A percentile compares a stretch with the other conserved stretches of the same genome.
These are phyloP conservation scores for Saccharomycodes ludwigii DNA, from an alignment of 805 yeast species.

Conservation along the genomic window DNA sequence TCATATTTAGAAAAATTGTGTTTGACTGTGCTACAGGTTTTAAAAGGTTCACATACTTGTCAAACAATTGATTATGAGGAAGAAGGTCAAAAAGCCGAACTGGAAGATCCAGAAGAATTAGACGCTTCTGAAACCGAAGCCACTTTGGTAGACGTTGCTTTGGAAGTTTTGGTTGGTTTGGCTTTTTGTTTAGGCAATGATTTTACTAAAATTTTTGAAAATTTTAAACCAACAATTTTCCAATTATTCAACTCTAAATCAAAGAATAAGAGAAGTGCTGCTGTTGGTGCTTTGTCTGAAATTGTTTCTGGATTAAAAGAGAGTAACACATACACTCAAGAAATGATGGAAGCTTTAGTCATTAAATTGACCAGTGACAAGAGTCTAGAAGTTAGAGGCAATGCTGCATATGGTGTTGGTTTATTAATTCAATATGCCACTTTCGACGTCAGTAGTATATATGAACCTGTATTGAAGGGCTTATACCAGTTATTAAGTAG, in stretches of 20 bases:
- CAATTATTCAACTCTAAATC: conserved; percentile 48
- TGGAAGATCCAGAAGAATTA: conserved; percentile 28
- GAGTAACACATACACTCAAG: conserved; percentile 52
- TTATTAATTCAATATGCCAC: conserved; percentile 40
- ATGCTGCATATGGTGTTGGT: conserved; percentile 95
- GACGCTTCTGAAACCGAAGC: conserved; percentile 53
- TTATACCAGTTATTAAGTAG: conserved; percentile 63
- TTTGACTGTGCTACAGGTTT: conserved; percentile 53
- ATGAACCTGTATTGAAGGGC: conserved; percentile 54
- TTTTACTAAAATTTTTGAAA: conserved; percentile 58
- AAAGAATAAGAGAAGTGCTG: conserved; percentile 64
- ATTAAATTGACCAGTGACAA: conserved; percentile 60
- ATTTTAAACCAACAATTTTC: conserved; percentile 55
- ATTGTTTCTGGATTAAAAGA: conserved; percentile 63
- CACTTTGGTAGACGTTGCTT: conserved; percentile 67
- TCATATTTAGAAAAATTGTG: conserved; percentile 57
- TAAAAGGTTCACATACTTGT: conserved; percentile 75
- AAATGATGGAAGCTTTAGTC: conserved; percentile 57
- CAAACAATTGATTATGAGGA: conserved; percentile 67
- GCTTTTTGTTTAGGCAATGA: conserved; percentile 69
- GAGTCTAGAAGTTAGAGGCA: conserved; percentile 81
- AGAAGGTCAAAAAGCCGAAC: conserved; percentile 39
- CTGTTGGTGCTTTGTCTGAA: conserved; percentile 87
- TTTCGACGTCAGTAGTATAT: conserved; percentile 47
- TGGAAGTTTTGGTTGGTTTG: conserved; percentile 73